Base-by-base conservation (phyloP, 2,329 filamentous ascomycete genomes). In the Cytospora piceicola region DNA sequence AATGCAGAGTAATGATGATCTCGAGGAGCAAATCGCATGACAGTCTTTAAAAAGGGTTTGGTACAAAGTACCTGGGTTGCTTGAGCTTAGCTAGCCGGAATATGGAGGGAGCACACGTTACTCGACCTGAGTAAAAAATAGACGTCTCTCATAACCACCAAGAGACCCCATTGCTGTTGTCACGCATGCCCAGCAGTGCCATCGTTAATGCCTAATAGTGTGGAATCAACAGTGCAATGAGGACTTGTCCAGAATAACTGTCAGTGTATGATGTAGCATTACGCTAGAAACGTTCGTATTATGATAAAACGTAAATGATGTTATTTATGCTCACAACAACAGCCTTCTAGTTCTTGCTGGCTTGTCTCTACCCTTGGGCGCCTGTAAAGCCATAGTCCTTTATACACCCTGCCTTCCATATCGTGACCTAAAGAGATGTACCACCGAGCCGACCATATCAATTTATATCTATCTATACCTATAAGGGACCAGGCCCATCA, bases 71-170 rank as follows among this genome's bases (percentile, higher is more conserved):
- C 52, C n/a, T 17, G 20, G 29, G n/a, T 51, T 12, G 60, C 27
- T 17, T 39, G 29, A 15, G 27, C 39, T 51, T 30, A 62, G 52
- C 53, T 62, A 56, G 60, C 52, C 29, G 39, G 32, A n/a, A 62
- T 29, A 24, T 34, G n/a, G 32, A 20, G 8, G 42, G 42, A 46
- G 20, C 20, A 46, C 20, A 22, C 42, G n/a, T 46, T 9, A 46
- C 42, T 46, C 42, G 20, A 46, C 42, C n/a, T n/a, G 20, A 46
- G 42, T 46, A 46, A 8, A 8, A 12, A 22, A 22, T 46, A 46
- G n/a, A 46, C 42, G 42, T n/a, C 42, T 46, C 20, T 22, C 42
- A 22, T 46, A 4, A n/a, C 42, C 42, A 46, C 8, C 3, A 20
- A 8, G 42, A 46, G 42, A 12, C 42, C 2, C 2, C 11, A 22